Base-by-base conservation (phyloP, 2,329 filamentous ascomycete species). In the Raffaelea albimanens region DNA sequence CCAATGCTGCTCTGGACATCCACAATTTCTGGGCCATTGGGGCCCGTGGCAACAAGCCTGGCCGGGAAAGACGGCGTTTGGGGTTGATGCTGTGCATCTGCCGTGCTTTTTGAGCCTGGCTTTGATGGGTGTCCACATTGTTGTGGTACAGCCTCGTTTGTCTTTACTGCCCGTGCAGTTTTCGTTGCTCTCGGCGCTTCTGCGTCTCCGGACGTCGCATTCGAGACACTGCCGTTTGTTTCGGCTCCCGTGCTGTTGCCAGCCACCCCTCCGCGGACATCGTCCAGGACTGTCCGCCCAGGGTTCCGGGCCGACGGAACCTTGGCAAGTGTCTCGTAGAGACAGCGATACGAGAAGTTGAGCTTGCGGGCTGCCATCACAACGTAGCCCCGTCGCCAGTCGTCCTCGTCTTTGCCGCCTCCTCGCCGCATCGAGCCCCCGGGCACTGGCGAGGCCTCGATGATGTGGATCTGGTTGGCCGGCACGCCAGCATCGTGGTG, bases 401-500 rank as follows among this genome's bases (percentile, higher is more conserved):
- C 44, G 42, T 55, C 55, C 18, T 49, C 43, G 3, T 47, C 46
- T 11, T 13, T 5, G 29, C 23, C 33, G 22, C 45, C 38, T 8
- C 51, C 49, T 16, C 42, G 38, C 21, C 56, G 51, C 57, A 59
- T 58, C 11, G 57, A 53, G 7, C 57, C 57, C 10, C 57, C 56
- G 1, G 56, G 50, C 10, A 51, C 21, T 22, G 51, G 39, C 3
- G 49, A 46, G 1, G 58, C 56, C 46, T 61, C 59, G n/a, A 61
- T 44, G 46, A 61, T 57, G 46, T 60, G 58, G 45, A 61, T 58
- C 31, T 61, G 56, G 11, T 48, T 40, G 2, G 56, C 50, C 5
- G 58, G 58, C 5, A 62, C 56, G 20, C 57, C 52, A 8, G 57
- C 58, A 56, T 62, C 59, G 29, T 61, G 53, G 45, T 58, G 52